Base-by-base conservation (phyloP, 2,329 filamentous ascomycete genomes). In the Paecilomyces sp. region DNA sequence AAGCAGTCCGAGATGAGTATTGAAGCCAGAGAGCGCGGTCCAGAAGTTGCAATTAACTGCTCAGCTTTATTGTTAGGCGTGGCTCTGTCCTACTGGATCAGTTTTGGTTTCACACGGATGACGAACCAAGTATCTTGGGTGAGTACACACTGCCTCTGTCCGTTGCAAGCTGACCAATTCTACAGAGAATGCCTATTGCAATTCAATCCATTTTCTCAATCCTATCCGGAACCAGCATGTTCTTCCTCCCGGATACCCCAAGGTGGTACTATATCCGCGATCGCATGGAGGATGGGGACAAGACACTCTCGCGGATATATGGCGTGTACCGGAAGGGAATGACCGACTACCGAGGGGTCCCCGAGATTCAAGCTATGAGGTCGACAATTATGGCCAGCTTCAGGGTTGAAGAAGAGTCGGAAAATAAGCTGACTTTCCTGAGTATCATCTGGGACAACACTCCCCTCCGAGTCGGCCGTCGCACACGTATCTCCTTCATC, bases 401-500 rank as follows among this genome's bases (percentile, higher is more conserved):
- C 31, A 7, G 12, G 31, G 31, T 33, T 33, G 31, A 33, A 33
- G 31, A 7, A 33, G 31, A 33, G 12, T 7, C 7, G 12, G 31
- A 33, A 33, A 33, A 33, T 33, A 7, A 33, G 7, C 31, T 33
- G 72, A 56, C 61, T 66, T 33, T 7, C 7, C 7, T 33, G 7
- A 33, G 31, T 12, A 8, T 33, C 7, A 12, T 33, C 61, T 76
- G 74, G 75, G 73, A 77, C 60, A 69, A 64, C 56, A 71, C 67
- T 2, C 70, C 74, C 51, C 64, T 75, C 2, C 65, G 70, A 59
- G 70, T 71, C 12, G 74, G 73, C n/a, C 67, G 71, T 6, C 71
- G 74, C 7, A 66, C 76, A 11, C 66, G 74, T 5, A 75, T 74
- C 4, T 71, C 71, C 5, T 76, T 75, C 63, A 58, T 75, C 58